phyloP scores from a whole-genome alignment of 441 rosid species.

The Brassica balearica region DNA sequence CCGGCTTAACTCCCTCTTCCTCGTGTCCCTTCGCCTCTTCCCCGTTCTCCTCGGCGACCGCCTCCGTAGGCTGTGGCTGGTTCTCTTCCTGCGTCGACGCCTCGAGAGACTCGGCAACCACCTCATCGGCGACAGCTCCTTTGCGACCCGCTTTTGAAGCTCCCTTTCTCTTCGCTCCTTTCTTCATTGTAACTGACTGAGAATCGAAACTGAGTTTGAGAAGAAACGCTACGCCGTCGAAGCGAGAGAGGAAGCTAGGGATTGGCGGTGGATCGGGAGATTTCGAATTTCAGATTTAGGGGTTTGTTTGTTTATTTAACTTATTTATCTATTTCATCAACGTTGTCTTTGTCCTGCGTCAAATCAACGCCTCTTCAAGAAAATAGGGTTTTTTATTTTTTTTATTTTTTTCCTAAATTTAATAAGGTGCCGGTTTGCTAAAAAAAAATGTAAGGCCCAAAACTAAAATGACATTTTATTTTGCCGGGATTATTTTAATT shows the following conservation, averaged over 20 bases:
- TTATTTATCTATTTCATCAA: not conserved
- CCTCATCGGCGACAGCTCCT: constrained; percentile 44
- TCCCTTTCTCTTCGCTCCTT: constrained; percentile 76
- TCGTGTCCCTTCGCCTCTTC: not conserved
- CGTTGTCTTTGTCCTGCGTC: constrained; percentile 1
- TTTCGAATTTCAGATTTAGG: constrained; percentile 40
- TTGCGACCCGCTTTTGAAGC: constrained; percentile 47
- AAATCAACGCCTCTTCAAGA: constrained; percentile 1
- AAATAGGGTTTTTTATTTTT: constrained; percentile 30
- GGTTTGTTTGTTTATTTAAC: not conserved
- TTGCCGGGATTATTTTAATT: not conserved
- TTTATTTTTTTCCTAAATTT: not conserved
- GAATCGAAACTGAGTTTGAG: not conserved
- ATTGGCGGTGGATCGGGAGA: constrained; percentile 45
- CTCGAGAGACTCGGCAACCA: constrained; percentile 33
- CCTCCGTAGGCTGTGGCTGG: constrained; percentile 25
- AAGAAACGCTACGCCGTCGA: constrained; percentile 13
- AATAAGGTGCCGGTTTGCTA: constrained; percentile 29
- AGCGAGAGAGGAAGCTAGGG: constrained; percentile 30
- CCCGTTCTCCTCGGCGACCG: constrained; percentile 15
- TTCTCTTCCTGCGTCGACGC: constrained; percentile 33
- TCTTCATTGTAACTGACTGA: constrained; percentile 53
- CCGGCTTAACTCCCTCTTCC: no score
- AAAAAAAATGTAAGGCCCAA: constrained; percentile 1
- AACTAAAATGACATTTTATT: not conserved